Percentiles rank a stretch among this genome's conserved stretches.
Evolutionary conservation across 2,329 filamentous ascomycete species (phyloP).

Genomic region (Xylariaceae sp.): DNA sequence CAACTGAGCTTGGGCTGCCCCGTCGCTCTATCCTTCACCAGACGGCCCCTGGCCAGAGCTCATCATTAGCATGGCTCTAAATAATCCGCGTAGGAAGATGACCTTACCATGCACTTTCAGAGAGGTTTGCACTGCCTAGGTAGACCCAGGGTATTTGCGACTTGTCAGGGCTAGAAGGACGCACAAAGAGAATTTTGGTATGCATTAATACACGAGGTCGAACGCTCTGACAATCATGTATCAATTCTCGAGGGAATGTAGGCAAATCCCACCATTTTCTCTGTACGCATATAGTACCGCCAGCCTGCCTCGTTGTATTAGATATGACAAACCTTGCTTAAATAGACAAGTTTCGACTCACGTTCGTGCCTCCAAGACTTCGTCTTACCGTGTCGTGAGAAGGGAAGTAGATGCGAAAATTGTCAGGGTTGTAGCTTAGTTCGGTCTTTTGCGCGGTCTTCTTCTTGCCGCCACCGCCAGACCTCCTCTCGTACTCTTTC

Average conservation of each 20-base stretch:
- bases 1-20: slow-evolving; percentile 71
- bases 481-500: slow-evolving; percentile 41
- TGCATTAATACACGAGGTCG: slow-evolving; percentile 75
- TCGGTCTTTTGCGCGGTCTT: slow-evolving; percentile 24
- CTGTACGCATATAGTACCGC: slow-evolving; percentile 78
- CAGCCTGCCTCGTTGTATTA: slow-evolving; percentile 43
- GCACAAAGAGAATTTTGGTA: slow-evolving; percentile 66
- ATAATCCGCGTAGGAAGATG: neutral
- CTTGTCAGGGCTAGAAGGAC: slow-evolving; percentile 22
- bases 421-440: slow-evolving; percentile 34
- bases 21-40: slow-evolving; percentile 63
- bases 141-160: slow-evolving; percentile 64
- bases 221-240: slow-evolving; percentile 71
- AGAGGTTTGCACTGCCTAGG: slow-evolving; percentile 84
- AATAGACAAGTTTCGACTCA: slow-evolving; percentile 33
- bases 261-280: slow-evolving; percentile 63
- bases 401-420: slow-evolving; percentile 75
- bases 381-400: slow-evolving; percentile 60
- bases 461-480: slow-evolving; percentile 30
- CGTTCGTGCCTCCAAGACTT: slow-evolving; percentile 58
- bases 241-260: slow-evolving; percentile 63
- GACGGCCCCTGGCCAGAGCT: slow-evolving; percentile 57
- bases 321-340: neutral
- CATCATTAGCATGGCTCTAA: slow-evolving; percentile 11
- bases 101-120: slow-evolving; percentile 83